Percentiles rank a stretch among this genome's conserved stretches.
Evolutionary conservation across 2,329 filamentous ascomycete genomes (phyloP).

Genomic region (Colletotrichum godetiae): DNA sequence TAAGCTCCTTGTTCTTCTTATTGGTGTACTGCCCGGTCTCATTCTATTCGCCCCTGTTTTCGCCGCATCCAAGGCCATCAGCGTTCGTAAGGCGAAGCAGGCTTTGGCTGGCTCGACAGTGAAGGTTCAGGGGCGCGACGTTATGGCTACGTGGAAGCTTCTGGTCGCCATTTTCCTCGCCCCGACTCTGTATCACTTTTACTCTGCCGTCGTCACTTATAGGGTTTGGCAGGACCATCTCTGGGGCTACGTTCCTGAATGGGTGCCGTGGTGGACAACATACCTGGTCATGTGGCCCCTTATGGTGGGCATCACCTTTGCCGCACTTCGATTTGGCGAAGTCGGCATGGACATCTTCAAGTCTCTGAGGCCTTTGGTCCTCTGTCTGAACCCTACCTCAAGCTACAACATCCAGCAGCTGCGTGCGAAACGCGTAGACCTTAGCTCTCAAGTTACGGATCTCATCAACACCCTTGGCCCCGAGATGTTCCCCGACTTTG

Average conservation of each 20-base stretch:
- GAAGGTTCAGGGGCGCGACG: conserved; percentile 88
- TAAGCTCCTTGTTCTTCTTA: conserved; percentile 81
- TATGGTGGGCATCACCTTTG: conserved; percentile 91
- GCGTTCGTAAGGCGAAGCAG: conserved; percentile 82
- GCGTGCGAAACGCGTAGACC: conserved; percentile 75
- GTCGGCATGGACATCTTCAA: conserved; percentile 99
- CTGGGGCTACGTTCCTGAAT: conserved; percentile 83
- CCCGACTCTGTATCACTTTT: conserved; percentile 84
- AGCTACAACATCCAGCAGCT: conserved; percentile 87
- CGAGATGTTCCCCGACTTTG: conserved; percentile 97
- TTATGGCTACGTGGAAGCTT: conserved; percentile 95
- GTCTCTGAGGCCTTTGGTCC: conserved; percentile 86
- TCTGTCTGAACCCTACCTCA: conserved; percentile 86
- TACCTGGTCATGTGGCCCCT: conserved; percentile 80
- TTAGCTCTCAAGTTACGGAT: conserved; percentile 86
- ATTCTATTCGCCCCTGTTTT: conserved; percentile 91
- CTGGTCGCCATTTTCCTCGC: conserved; percentile 88
- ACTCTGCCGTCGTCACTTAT: conserved; percentile 78
- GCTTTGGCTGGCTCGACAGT: conserved; percentile 88
- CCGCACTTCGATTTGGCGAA: conserved; percentile 93
- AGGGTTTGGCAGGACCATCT: conserved; percentile 86
- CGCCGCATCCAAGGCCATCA: conserved; percentile 84
- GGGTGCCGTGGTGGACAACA: conserved; percentile 82
- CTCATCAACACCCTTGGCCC: conserved; percentile 96
- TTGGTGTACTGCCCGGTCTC: conserved; percentile 87